Base-by-base conservation (phyloP, 1,284 basidiomycete species). In the Ceratobasidium sp. region DNA sequence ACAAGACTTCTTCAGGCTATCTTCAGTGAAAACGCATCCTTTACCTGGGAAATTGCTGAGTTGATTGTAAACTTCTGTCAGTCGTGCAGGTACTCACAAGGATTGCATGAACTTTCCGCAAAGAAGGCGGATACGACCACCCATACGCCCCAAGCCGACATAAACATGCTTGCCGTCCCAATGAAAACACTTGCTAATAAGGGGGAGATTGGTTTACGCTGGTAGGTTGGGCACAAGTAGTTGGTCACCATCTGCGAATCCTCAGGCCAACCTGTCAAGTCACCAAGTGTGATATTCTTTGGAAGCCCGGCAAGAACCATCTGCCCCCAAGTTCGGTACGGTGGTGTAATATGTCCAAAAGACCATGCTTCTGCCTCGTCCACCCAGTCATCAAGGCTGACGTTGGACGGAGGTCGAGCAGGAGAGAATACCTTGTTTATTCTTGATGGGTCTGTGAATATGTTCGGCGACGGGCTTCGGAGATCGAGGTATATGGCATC, bases 191-290 rank as follows among this genome's bases (percentile, higher is more conserved):
- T 47, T 10, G 26, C 26, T 15, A 75, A 31, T 6, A 75, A 66
- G 31, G 73, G 53, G 13, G 23, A 13, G 2, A 45, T 56, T 10
- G 33, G 37, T 17, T 56, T 54, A 17, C 17, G 61, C 7, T 56
- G 51, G 31, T 75, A 75, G 7, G 1, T 75, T 28, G 73, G 61
- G 23, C 73, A 75, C 15, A 65, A 37, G 28, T 65, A 75, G 11
- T 58, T 66, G 7, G 73, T 65, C 49, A 65, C 28, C 61, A 75
- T 75, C 26, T n/a, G 28, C 11, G 73, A 66, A 37, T 47, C 39
- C 8, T 13, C 13, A 31, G 73, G 73, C 37, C 65, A 35, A 1
- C 35, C 51, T 3, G 51, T 49, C 51, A 66, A 28, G 20, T 66
- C 47, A 6, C 73, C 73, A 7, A 75, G 73, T 1, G 58, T 63